phyloP scores from a whole-genome alignment of 1,139 yeast genomes.

The Debaryomyces udenii region DNA sequence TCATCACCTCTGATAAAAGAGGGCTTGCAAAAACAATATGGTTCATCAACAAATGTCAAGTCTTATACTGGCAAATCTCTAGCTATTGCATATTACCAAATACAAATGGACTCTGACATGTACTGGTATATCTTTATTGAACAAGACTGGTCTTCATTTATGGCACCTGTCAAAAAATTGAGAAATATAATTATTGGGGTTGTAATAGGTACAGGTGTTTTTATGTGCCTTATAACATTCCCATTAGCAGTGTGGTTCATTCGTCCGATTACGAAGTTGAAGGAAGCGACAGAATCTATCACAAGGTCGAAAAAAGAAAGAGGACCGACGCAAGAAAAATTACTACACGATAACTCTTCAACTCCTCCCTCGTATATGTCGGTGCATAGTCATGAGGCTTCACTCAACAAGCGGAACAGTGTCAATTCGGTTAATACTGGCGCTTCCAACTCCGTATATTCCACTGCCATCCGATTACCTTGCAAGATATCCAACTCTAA shows the following conservation, averaged over 20 bases:
- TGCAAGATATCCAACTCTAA: constrained; percentile 58
- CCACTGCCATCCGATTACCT: constrained; percentile 48
- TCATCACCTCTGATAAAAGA: constrained; percentile 39
- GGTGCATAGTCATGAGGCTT: constrained; percentile 2
- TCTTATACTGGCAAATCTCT: constrained; percentile 47
- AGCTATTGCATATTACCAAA: constrained; percentile 73
- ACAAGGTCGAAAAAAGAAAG: constrained; percentile 37
- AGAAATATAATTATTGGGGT: constrained; percentile 76
- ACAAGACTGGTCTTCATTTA: constrained; percentile 61
- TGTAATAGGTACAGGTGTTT: constrained; percentile 76
- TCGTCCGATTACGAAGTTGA: constrained; percentile 77
- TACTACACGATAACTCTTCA: constrained; percentile 1
- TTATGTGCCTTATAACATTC: constrained; percentile 73
- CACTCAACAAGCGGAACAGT: constrained; percentile 26
- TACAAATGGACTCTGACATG: constrained; percentile 49
- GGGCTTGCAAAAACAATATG: constrained; percentile 45
- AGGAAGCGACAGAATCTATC: constrained; percentile 77
- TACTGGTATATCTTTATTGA: constrained; percentile 81
- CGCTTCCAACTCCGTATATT: constrained; percentile 34
- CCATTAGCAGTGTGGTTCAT: constrained; percentile 87
- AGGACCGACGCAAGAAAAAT: constrained; percentile 10
- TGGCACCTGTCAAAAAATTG: constrained; percentile 63
- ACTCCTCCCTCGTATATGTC: constrained; percentile 7
- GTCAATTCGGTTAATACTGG: constrained; percentile 32
- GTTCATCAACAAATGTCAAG: constrained; percentile 51